phyloP scores from a whole-genome alignment of 495 filamentous ascomycete genomes.

The Lentithecium fluviatile region DNA sequence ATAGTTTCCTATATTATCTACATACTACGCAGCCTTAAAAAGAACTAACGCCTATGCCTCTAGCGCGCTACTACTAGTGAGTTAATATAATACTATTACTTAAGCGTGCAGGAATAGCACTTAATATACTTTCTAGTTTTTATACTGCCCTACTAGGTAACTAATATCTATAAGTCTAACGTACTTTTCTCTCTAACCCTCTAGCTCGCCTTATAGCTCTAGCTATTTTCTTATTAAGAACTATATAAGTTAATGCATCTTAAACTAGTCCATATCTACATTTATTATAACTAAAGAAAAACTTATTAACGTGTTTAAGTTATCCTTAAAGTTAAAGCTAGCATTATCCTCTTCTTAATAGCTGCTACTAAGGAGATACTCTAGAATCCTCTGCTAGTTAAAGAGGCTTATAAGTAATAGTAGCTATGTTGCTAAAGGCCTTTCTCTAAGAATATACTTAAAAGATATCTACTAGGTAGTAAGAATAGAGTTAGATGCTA shows the following conservation, averaged over 20 bases:
- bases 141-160: conserved; percentile 8
- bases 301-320: conserved; percentile 19
- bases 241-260: conserved; percentile 54
- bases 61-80: background rate
- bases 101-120: conserved; percentile 19
- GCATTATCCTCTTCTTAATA: conserved; percentile 8
- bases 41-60: conserved; percentile 18
- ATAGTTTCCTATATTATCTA: conserved; percentile 9
- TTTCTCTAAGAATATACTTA: conserved; percentile 42
- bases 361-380: conserved; percentile 16
- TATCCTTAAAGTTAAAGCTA: conserved; percentile 15
- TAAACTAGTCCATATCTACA: conserved; percentile 37
- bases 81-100: background rate
- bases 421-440: conserved; percentile 30
- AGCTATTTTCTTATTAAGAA: conserved; percentile 50
- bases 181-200: conserved; percentile 45
- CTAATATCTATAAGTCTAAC: conserved; percentile 37
- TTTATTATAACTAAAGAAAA: conserved; percentile 32
- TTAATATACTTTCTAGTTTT: conserved; percentile 22
- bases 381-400: conserved; percentile 34
- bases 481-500: conserved; percentile 48
- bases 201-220: conserved; percentile 40
- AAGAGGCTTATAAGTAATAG: conserved; percentile 37
- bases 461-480: conserved; percentile 48
- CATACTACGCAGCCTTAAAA: conserved; percentile 14